A percentile compares a stretch with the other conserved stretches of the same genome.
phyloP scores from a whole-genome alignment of 2,329 filamentous ascomycete genomes.

The Pyrenophora tritici-repentis region DNA sequence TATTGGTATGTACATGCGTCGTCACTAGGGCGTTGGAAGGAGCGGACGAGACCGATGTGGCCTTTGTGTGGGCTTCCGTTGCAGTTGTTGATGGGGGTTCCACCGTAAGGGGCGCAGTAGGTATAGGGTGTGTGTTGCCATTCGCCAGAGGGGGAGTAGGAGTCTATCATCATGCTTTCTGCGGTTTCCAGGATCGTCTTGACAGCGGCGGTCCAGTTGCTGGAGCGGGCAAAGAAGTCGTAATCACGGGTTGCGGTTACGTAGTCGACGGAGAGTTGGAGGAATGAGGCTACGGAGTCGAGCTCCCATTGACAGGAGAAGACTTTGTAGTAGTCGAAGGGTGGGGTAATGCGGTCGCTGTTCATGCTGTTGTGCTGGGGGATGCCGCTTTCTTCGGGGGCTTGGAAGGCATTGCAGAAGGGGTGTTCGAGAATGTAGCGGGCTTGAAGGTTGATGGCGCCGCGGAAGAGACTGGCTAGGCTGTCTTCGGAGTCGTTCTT shows the following conservation, averaged over 20 bases:
- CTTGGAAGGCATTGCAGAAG: slow-evolving; percentile 60
- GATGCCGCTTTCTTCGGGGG: slow-evolving; percentile 54
- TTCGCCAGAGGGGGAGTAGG: slow-evolving; percentile 52
- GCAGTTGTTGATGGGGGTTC: slow-evolving; percentile 59
- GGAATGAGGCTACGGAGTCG: slow-evolving; percentile 56
- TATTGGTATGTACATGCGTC: slow-evolving; percentile 57
- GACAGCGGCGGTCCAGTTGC: slow-evolving; percentile 54
- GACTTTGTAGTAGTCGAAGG: slow-evolving; percentile 51
- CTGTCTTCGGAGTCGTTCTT: slow-evolving; percentile 52
- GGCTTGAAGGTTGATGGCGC: slow-evolving; percentile 72
- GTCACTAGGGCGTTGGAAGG: slow-evolving; percentile 56
- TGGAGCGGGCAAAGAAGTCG: slow-evolving; percentile 51
- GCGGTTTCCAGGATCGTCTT: slow-evolving; percentile 50
- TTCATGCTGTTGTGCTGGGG: slow-evolving; percentile 43
- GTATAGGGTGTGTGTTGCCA: slow-evolving; percentile 54
- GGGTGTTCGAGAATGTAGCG: slow-evolving; percentile 67
- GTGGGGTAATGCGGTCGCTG: slow-evolving; percentile 51
- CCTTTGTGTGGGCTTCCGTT: slow-evolving; percentile 55
- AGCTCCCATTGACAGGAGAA: slow-evolving; percentile 61
- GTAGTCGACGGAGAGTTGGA: slow-evolving; percentile 55
- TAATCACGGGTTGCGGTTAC: slow-evolving; percentile 52
- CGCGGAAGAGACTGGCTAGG: slow-evolving; percentile 69
- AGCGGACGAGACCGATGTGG: slow-evolving; percentile 55
- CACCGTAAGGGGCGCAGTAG: slow-evolving; percentile 51
- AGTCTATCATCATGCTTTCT: slow-evolving; percentile 53